phyloP scores from a whole-genome alignment of 2,329 filamentous ascomycete species.

The Hortaea sp. region DNA sequence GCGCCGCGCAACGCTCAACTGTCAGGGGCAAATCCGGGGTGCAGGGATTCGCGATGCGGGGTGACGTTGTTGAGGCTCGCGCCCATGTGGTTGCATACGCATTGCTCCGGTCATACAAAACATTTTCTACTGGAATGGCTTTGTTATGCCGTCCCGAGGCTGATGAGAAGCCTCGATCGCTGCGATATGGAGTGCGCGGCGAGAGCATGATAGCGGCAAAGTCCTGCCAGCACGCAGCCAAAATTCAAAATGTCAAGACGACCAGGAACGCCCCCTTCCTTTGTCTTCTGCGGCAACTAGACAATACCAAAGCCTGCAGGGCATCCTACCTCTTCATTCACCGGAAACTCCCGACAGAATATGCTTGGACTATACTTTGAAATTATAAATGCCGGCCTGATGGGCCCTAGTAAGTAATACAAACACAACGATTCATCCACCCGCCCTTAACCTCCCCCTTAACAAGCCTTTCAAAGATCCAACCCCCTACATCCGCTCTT shows the following conservation, averaged over 20 bases:
- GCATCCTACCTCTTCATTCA: too few relatives aligned
- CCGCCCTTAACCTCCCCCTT: conserved; percentile 11
- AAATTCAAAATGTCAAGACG: too few relatives aligned
- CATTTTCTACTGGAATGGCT: too few relatives aligned
- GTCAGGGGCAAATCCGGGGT: not conserved
- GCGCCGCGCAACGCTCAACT: not conserved
- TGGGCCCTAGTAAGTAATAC: conserved; percentile 24
- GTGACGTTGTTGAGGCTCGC: not conserved
- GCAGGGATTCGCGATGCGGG: not conserved
- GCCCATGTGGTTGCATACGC: not conserved
- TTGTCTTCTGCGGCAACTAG: too few relatives aligned
- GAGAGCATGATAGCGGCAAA: not conserved
- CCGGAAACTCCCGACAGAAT: too few relatives aligned
- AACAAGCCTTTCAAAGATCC: conserved; percentile 29
- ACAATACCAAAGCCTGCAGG: too few relatives aligned
- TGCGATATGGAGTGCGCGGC: not conserved
- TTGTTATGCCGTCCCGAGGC: not conserved
- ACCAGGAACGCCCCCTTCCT: too few relatives aligned
- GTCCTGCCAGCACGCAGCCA: too few relatives aligned
- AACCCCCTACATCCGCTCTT: conserved; percentile 31
- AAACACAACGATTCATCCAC: conserved; percentile 25
- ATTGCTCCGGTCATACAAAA: not conserved
- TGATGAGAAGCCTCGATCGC: not conserved
- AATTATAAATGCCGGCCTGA: not conserved
- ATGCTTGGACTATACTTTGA: too few relatives aligned